Evolutionary conservation across 306 rosid species (phyloP).

Genomic region (Lablab purpureus): DNA sequence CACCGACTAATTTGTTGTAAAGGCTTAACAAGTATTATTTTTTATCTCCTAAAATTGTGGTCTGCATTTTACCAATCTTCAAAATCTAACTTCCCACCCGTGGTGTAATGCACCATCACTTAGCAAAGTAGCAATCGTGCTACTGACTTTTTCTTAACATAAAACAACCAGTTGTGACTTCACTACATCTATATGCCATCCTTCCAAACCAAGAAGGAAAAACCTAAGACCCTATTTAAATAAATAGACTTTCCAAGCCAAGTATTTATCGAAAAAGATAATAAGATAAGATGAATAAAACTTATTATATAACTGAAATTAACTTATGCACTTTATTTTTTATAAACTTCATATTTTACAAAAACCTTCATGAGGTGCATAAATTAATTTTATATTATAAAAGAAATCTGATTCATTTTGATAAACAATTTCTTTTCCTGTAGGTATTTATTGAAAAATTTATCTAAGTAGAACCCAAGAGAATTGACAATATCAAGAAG

Average conservation of each 20-base stretch:
- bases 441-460: background rate
- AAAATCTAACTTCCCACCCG: background rate
- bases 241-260: background rate
- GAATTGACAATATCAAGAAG: background rate
- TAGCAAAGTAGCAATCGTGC: background rate
- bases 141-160: background rate
- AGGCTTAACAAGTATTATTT: too few species aligned
- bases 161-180: background rate
- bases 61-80: slow-evolving; percentile 30
- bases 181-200: slow-evolving; percentile 10
- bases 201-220: slow-evolving; percentile 32
- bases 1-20: too few species aligned
- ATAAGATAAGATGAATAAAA: background rate
- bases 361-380: background rate
- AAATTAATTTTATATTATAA: background rate
- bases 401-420: background rate
- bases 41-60: background rate
- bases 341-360: too few species aligned
- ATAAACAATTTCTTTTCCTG: background rate
- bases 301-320: background rate
- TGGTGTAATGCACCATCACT: too few species aligned
- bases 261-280: background rate
- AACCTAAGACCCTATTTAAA: background rate
- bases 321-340: background rate
- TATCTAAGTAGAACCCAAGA: background rate